Percentiles rank a stretch among this genome's conserved stretches.
These are phyloP conservation scores for Cercospora zeae-maydis DNA, from an alignment of 2,329 filamentous ascomycete genomes.

Conservation along the genomic window DNA sequence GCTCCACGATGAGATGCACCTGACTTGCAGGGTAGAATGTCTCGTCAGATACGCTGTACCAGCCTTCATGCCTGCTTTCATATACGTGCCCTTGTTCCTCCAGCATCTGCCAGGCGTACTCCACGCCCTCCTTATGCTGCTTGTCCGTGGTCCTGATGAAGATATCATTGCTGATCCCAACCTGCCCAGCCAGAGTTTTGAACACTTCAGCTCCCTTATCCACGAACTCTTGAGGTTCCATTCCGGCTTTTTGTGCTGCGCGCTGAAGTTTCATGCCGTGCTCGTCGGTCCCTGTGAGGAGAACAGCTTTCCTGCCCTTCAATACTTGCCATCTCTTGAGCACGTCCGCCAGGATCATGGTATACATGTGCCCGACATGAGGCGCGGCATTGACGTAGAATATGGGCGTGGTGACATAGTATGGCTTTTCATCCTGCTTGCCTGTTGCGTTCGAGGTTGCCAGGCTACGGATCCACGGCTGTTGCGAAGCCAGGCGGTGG, in stretches of 20 bases:
- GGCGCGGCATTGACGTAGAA: slow-evolving; percentile 99
- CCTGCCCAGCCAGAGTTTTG: slow-evolving; percentile 65
- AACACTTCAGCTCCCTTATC: slow-evolving; percentile 80
- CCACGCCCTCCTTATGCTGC: slow-evolving; percentile 77
- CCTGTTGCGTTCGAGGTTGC: slow-evolving; percentile 18
- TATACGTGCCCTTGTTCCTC: slow-evolving; percentile 48
- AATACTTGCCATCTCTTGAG: slow-evolving; percentile 87
- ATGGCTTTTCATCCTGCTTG: slow-evolving; percentile 61
- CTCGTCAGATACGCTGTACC: slow-evolving; percentile 96
- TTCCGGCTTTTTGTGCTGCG: slow-evolving; percentile 68
- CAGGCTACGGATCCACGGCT: slow-evolving; percentile 17
- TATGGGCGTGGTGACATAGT: slow-evolving; percentile 93
- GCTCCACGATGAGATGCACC: slow-evolving; percentile 71
- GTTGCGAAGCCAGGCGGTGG: slow-evolving; percentile 19
- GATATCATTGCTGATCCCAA: slow-evolving; percentile 71
- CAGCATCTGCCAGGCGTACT: slow-evolving; percentile 83
- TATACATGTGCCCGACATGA: slow-evolving; percentile 92
- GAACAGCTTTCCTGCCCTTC: slow-evolving; percentile 64
- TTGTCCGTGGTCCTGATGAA: slow-evolving; percentile 90
- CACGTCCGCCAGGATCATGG: slow-evolving; percentile 85
- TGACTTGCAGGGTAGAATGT: slow-evolving; percentile 82
- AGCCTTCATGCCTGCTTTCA: slow-evolving; percentile 58
- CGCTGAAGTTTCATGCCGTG: slow-evolving; percentile 97
- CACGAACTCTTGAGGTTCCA: slow-evolving; percentile 79
- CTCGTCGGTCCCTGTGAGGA: slow-evolving; percentile 93